Percentiles rank a stretch among this genome's conserved stretches.
Conservation (phyloP, 2,329 filamentous ascomycete genomes). For the Fusarium multiceps region DNA sequence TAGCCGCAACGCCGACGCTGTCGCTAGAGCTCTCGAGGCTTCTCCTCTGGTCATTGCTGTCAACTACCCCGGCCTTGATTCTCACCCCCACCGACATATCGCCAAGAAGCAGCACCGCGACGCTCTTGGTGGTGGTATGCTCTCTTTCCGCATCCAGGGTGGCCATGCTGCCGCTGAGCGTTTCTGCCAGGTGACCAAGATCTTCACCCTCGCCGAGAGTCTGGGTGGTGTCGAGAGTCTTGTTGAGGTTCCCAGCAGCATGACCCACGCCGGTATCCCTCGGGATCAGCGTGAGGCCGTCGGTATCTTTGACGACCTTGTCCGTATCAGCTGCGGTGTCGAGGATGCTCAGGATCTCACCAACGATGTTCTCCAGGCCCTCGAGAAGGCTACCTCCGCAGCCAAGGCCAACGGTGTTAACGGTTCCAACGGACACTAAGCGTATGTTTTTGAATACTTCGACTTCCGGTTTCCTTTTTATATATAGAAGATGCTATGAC, state of each 20-base stretch:
- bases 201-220: slow-evolving; percentile 94
- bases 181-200: slow-evolving; percentile 89
- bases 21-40: slow-evolving; percentile 80
- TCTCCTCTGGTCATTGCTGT: slow-evolving; percentile 87
- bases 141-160: slow-evolving; percentile 92
- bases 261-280: slow-evolving; percentile 98
- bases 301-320: slow-evolving; percentile 93
- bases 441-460: slow-evolving; percentile 6
- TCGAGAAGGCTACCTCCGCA: slow-evolving; percentile 75
- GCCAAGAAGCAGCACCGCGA: slow-evolving; percentile 92
- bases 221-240: slow-evolving; percentile 93
- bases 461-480: slow-evolving; percentile 2
- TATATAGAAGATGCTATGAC: slow-evolving; percentile 30
- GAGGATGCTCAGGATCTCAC: slow-evolving; percentile 90
- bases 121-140: slow-evolving; percentile 96
- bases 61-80: slow-evolving; percentile 93
- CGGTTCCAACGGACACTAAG: slow-evolving; percentile 40
- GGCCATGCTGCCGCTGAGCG: slow-evolving; percentile 86
- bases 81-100: slow-evolving; percentile 87
- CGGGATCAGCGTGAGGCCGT: slow-evolving; percentile 89
- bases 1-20: slow-evolving; percentile 79
- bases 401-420: slow-evolving; percentile 50
- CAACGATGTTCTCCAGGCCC: slow-evolving; percentile 82
- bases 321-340: slow-evolving; percentile 92
- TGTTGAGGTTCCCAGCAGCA: slow-evolving; percentile 90